These are phyloP conservation scores for Talaromyces proteolyticus DNA, from an alignment of 495 filamentous ascomycete genomes.

Conservation along the genomic window DNA sequence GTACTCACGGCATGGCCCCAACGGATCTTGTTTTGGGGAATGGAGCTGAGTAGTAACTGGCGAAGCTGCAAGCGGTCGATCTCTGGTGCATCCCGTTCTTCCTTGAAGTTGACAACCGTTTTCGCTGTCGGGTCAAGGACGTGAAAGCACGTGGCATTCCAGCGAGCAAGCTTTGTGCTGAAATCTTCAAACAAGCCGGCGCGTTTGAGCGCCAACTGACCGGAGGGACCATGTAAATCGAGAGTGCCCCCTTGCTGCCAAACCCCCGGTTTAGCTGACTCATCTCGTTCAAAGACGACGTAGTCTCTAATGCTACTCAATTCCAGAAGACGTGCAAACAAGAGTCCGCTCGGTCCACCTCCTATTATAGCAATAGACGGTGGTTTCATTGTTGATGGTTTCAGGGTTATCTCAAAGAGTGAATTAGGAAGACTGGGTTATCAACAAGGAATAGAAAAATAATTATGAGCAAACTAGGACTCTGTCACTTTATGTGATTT, in stretches of 20 bases:
- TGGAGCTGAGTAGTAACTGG: constrained; percentile 18
- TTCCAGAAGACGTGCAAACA: constrained; percentile 48
- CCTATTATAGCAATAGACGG: constrained; percentile 44
- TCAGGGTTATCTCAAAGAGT: no score
- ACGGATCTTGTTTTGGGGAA: constrained; percentile 15
- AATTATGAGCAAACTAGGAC: no score
- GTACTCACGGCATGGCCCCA: constrained; percentile 15
- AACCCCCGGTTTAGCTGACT: constrained; percentile 5
- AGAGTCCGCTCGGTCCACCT: constrained; percentile 52
- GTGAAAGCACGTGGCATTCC: constrained; percentile 20
- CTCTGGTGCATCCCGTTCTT: constrained; percentile 12
- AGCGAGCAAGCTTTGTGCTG: constrained; percentile 20
- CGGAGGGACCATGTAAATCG: constrained; percentile 45
- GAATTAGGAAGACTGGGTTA: no score
- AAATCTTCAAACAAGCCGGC: constrained; percentile 46
- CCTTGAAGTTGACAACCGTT: background rate
- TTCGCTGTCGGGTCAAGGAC: constrained; percentile 5
- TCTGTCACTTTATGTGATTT: no score
- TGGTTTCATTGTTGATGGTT: background rate
- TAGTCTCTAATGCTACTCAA: constrained; percentile 28
- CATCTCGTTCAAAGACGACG: constrained; percentile 48
- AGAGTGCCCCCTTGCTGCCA: constrained; percentile 46
- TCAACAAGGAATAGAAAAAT: no score
- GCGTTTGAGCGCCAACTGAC: constrained; percentile 45
- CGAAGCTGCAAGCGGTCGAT: constrained; percentile 22